phyloP scores from a whole-genome alignment of 2,329 filamentous ascomycete genomes.

The Xylaria sp. region DNA sequence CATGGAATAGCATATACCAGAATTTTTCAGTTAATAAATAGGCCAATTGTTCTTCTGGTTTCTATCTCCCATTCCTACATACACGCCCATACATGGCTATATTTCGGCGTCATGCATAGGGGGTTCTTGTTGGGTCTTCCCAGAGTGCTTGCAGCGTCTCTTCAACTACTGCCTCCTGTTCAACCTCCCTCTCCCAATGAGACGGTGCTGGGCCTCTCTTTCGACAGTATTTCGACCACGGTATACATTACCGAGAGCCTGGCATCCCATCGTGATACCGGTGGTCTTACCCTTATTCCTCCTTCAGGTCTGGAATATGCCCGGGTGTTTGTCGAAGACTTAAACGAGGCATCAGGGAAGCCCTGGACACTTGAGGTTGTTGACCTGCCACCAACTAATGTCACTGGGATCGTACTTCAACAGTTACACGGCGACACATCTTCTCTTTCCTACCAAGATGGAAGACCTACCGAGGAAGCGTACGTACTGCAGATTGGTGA shows the following conservation, averaged over 20 bases:
- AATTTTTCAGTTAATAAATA: background rate
- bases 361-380: slow-evolving; percentile 56
- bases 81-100: background rate
- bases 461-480: slow-evolving; percentile 59
- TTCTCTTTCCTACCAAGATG: slow-evolving; percentile 59
- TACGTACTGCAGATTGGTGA: slow-evolving; percentile 57
- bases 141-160: slow-evolving; percentile 25
- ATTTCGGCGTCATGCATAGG: slow-evolving; percentile 27
- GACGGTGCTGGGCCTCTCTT: slow-evolving; percentile 25
- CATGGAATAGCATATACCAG: background rate
- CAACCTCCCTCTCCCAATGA: slow-evolving; percentile 3
- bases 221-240: slow-evolving; percentile 36
- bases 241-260: slow-evolving; percentile 57
- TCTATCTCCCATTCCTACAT: background rate
- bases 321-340: slow-evolving; percentile 57
- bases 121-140: slow-evolving; percentile 15
- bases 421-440: slow-evolving; percentile 44
- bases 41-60: background rate
- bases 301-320: slow-evolving; percentile 62
- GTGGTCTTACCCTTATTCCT: slow-evolving; percentile 63
- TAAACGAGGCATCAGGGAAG: slow-evolving; percentile 54
- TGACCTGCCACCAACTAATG: slow-evolving; percentile 48
- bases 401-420: slow-evolving; percentile 57
- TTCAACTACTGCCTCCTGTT: slow-evolving; percentile 34
- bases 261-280: slow-evolving; percentile 53